Evolutionary conservation across 805 yeast genomes (phyloP).

Genomic region (Ogataea glucozyma): DNA sequence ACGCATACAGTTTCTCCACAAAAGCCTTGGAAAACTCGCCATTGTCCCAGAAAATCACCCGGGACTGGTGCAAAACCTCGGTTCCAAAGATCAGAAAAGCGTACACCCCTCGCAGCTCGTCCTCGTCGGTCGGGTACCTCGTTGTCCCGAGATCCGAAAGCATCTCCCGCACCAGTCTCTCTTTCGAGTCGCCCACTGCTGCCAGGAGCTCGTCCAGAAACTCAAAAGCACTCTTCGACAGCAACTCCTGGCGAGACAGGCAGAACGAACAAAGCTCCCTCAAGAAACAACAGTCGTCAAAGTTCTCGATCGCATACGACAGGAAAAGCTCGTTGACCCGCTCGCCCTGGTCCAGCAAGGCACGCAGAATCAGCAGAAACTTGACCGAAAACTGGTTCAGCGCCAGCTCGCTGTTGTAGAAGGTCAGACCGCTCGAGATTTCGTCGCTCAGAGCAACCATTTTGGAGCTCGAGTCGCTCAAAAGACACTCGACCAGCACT

Average conservation of each 20-base stretch:
- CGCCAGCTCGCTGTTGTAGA: slow-evolving; percentile 10
- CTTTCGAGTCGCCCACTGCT: slow-evolving; percentile 16
- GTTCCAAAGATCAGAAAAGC: slow-evolving; percentile 17
- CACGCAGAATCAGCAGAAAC: slow-evolving; percentile 10
- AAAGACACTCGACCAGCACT: slow-evolving; percentile 1
- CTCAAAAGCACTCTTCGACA: slow-evolving; percentile 11
- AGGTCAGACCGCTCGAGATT: slow-evolving; percentile 5
- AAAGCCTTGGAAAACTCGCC: slow-evolving; percentile 3
- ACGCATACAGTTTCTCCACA: slow-evolving; percentile 5
- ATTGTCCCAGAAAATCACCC: not conserved
- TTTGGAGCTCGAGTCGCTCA: not conserved
- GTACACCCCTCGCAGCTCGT: slow-evolving; percentile 15
- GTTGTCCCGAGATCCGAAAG: slow-evolving; percentile 2
- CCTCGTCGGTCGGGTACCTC: slow-evolving; percentile 8
- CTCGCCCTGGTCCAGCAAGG: slow-evolving; percentile 3
- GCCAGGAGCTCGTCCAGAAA: slow-evolving; percentile 18
- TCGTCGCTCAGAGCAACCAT: slow-evolving; percentile 15
- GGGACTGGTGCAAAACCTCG: slow-evolving; percentile 7
- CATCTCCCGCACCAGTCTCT: slow-evolving; percentile 13
- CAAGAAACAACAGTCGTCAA: slow-evolving; percentile 8
- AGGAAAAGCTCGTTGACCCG: slow-evolving; percentile 14
- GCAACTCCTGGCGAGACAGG: slow-evolving; percentile 6
- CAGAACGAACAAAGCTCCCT: slow-evolving; percentile 16
- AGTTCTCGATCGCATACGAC: slow-evolving; percentile 18
- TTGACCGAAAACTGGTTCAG: slow-evolving; percentile 11